phyloP scores from a whole-genome alignment of 2,329 filamentous ascomycete species.

The Fusarium sp. region DNA sequence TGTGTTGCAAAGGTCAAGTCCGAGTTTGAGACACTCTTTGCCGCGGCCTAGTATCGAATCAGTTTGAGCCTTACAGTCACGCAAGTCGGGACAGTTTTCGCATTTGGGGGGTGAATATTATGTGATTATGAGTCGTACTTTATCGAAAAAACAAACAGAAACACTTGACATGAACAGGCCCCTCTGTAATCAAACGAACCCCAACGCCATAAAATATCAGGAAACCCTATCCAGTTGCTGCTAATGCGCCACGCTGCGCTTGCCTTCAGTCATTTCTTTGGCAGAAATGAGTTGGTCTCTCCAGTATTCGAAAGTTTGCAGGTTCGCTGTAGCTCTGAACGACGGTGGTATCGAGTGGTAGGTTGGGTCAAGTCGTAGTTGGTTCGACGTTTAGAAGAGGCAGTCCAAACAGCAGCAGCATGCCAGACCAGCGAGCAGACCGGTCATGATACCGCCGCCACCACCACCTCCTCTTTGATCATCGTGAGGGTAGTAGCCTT shows the following conservation, averaged over 20 bases:
- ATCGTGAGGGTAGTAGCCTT: constrained; percentile 56
- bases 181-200: constrained; percentile 26
- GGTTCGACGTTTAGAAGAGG: constrained; percentile 62
- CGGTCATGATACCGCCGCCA: constrained; percentile 58
- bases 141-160: constrained; percentile 40
- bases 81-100: background rate
- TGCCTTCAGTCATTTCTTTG: background rate
- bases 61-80: constrained; percentile 7
- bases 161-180: constrained; percentile 28
- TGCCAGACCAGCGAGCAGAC: constrained; percentile 65
- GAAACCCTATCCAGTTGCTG: constrained; percentile 22
- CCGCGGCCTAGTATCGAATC: constrained; percentile 30
- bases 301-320: background rate
- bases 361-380: constrained; percentile 11
- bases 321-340: background rate
- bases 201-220: constrained; percentile 44
- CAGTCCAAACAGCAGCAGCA: constrained; percentile 73
- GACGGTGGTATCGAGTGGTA: constrained; percentile 16
- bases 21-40: constrained; percentile 45
- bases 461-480: constrained; percentile 50
- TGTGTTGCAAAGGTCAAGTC: constrained; percentile 64
- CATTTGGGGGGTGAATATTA: constrained; percentile 30
- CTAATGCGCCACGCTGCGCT: constrained; percentile 36
- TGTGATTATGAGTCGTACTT: constrained; percentile 40
- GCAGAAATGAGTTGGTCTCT: background rate